A percentile compares a stretch with the other conserved stretches of the same genome.
These are phyloP conservation scores for Cryoendolithus antarcticus DNA, from an alignment of 2,329 filamentous ascomycete genomes.

Conservation along the genomic window DNA sequence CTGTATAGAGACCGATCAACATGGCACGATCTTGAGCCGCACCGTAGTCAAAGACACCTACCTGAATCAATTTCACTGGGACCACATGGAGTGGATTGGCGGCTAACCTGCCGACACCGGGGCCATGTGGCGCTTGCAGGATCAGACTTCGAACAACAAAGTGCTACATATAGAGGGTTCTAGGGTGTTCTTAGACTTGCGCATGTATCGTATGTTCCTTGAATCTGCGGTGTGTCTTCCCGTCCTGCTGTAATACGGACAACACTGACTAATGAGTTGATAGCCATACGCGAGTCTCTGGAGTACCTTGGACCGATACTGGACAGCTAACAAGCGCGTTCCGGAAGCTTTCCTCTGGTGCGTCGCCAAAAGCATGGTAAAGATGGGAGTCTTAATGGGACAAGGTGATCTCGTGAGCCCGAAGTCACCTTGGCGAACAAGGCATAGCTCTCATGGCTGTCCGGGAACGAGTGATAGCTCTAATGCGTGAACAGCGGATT, in stretches of 20 bases:
- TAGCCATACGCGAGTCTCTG: not conserved
- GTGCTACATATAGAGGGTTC: not conserved
- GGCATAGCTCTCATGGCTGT: conserved; percentile 21
- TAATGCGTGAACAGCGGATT: too few species aligned
- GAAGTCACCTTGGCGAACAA: conserved; percentile 29
- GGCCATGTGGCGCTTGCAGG: not conserved
- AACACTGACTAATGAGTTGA: not conserved
- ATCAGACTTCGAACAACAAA: not conserved
- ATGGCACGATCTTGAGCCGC: not conserved
- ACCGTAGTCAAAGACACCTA: conserved; percentile 1
- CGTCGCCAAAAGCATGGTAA: conserved; percentile 7
- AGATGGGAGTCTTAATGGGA: conserved; percentile 9
- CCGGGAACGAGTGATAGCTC: too few species aligned
- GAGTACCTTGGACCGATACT: not conserved
- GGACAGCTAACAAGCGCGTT: not conserved
- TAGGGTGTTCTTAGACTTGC: not conserved
- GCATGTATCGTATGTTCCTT: too few species aligned
- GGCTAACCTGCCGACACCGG: too few species aligned
- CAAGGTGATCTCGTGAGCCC: not conserved
- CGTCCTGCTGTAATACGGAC: too few species aligned
- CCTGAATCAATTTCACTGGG: not conserved
- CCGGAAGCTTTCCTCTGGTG: conserved; percentile 9
- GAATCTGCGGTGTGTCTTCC: too few species aligned
- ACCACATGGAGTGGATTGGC: not conserved
- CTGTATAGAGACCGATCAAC: not conserved